Evolutionary conservation across 768 basidiomycete genomes (phyloP), one percentile per base, ranked within the genome.

Genomic region (Auriscalpium microsporum): DNA sequence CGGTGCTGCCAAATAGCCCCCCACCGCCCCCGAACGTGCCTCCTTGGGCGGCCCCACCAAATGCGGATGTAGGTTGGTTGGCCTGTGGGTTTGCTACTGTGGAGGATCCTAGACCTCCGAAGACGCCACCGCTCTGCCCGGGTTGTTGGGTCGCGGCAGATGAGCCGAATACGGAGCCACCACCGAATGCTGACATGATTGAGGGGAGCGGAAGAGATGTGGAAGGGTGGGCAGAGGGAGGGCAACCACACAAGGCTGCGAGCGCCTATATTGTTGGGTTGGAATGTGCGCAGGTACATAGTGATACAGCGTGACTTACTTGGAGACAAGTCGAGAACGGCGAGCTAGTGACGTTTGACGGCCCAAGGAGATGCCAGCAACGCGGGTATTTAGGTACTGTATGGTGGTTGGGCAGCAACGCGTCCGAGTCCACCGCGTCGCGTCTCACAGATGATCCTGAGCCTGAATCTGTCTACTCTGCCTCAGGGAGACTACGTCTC

Each of bases 121-220:
- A 61, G 2, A 61, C 52, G 16, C 60, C 58, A 10, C 58, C 60
- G 21, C 60, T 59, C 45, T 65, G 64, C 44, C 59, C 62, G 33
- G 63, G 62, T 40, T 62, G 62, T 47, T 63, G 64, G 19, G 52
- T 52, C 11, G 56, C 40, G 50, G 55, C 52, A 42, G 59, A 44
- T 45, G 37, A 36, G 5, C 65, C 65, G 50, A 66, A 66, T 4
- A 42, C 45, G 10, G 60, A 42, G 49, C 57, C 50, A 50, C 53
- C 33, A 8, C 51, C 60, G 37, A 59, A 59, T 23, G 45, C 13
- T 2, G 60, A 48, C 60, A 59, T 59, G 28, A 45, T 61, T 17
- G 14, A 48, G 19, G 49, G 28, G 56, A 45, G 42, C 21, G 21
- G 16, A 44, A 44, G 8, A 8, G 50, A n/a, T 23, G 7, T 38